These are phyloP conservation scores for Claviceps lovelessii DNA, from an alignment of 2,329 filamentous ascomycete species.

Conservation along the genomic window DNA sequence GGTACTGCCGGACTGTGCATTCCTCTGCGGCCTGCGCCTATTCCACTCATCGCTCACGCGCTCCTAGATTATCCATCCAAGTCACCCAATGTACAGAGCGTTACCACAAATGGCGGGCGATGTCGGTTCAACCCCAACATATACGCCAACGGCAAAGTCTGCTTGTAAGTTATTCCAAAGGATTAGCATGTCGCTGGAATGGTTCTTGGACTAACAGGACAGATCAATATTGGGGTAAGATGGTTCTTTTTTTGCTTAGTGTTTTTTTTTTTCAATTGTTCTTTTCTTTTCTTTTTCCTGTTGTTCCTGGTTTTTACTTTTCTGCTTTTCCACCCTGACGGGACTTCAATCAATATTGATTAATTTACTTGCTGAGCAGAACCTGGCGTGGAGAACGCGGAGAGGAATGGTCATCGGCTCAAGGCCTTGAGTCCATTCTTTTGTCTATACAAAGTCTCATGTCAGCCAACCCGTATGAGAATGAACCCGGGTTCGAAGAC, in stretches of 20 bases:
- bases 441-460: constrained; percentile 94
- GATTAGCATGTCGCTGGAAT: neutral
- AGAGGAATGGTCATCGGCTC: constrained; percentile 92
- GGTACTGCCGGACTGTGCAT: constrained; percentile 30
- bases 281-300: neutral
- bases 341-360: neutral
- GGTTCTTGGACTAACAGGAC: neutral
- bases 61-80: constrained; percentile 64
- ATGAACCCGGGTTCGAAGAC: constrained; percentile 86
- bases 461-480: constrained; percentile 86
- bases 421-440: constrained; percentile 85
- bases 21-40: neutral
- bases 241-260: neutral
- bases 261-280: neutral
- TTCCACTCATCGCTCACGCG: neutral
- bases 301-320: too few species aligned
- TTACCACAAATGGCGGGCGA: constrained; percentile 77
- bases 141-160: constrained; percentile 81
- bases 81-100: constrained; percentile 46
- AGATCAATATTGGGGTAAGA: constrained; percentile 74
- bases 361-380: constrained; percentile 28
- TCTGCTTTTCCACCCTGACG: neutral
- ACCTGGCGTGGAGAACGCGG: constrained; percentile 86
- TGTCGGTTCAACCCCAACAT: constrained; percentile 96
- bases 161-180: constrained; percentile 47